Evolutionary conservation across 2,329 filamentous ascomycete genomes (phyloP), one percentile per base, ranked within the genome.

Genomic region (Claviceps paspali): DNA sequence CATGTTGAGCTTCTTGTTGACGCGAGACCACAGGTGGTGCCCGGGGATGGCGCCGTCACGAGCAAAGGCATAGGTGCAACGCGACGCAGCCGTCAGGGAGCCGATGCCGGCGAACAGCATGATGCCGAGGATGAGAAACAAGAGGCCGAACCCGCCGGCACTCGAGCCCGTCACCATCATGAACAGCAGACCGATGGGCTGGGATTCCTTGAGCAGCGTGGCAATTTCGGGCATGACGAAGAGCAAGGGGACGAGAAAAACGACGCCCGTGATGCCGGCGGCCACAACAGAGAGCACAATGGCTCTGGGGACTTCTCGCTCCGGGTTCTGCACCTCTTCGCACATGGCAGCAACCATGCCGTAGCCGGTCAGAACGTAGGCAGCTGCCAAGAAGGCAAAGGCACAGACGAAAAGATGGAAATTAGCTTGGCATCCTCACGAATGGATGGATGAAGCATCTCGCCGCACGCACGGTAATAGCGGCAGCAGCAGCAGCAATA

Each of bases 101-200:
- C 80, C 81, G 24, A 80, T 75, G 15, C 82, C 82, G 1, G 82
- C 80, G 49, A 87, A 85, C 52, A 87, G 67, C 41, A 81, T 65
- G 48, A 88, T 84, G 1, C 81, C 80, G 18, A 87, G 66, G 45
- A 88, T 75, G 2, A 87, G 61, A 55, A 87, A 81, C 11, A 86
- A 65, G 5, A 87, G 64, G 0, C 77, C 80, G 45, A 88, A 85
- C 1, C 82, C 82, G 18, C 80, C 82, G 5, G 64, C 74, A 1
- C 77, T 67, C 15, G 78, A 82, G 1, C 81, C 81, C 0, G 82
- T 86, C 8, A 76, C 81, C 0, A 64, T 76, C 59, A 82, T 82
- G 67, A 87, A 87, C 23, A 87, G 61, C 4, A 79, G 63, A 7
- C 79, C 80, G 43, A 88, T 81, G 1, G 83, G 82, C 49, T 87